phyloP scores from a whole-genome alignment of 345 rosid species.

The Acer yangbiense region DNA sequence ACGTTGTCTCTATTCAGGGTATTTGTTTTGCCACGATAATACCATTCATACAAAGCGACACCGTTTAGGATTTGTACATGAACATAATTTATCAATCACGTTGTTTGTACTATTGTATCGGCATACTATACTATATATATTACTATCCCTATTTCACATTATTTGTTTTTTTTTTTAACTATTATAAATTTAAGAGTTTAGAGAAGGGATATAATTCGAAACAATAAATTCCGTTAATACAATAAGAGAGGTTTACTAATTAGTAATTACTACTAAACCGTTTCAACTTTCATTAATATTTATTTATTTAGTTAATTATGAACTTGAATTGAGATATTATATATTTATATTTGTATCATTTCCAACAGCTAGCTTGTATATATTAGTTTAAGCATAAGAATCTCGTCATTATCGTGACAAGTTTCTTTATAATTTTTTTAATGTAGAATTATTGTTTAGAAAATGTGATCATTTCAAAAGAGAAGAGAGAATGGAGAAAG shows the following conservation, averaged over 20 bases:
- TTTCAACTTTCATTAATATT: no score
- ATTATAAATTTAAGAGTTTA: no score
- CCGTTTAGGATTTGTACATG: not conserved
- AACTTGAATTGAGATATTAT: no score
- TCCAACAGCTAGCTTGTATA: not conserved
- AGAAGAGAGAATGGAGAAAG: not conserved
- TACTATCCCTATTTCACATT: no score
- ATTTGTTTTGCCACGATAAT: not conserved
- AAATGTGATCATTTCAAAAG: not conserved
- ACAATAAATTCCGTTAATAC: no score
- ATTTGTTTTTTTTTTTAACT: no score
- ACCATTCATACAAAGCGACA: not conserved
- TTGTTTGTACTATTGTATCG: not conserved
- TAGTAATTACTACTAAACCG: no score
- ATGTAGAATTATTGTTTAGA: not conserved
- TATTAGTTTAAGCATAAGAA: not conserved
- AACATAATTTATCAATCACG: not conserved
- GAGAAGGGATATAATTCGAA: no score
- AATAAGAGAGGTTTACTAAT: no score
- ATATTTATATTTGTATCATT: no score
- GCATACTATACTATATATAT: no score
- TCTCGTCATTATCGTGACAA: not conserved
- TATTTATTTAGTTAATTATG: no score
- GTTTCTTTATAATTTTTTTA: not conserved
- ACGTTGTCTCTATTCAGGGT: not conserved